These are phyloP conservation scores for Aeschynomene evenia DNA, from an alignment of 306 rosid species.

Conservation along the genomic window DNA sequence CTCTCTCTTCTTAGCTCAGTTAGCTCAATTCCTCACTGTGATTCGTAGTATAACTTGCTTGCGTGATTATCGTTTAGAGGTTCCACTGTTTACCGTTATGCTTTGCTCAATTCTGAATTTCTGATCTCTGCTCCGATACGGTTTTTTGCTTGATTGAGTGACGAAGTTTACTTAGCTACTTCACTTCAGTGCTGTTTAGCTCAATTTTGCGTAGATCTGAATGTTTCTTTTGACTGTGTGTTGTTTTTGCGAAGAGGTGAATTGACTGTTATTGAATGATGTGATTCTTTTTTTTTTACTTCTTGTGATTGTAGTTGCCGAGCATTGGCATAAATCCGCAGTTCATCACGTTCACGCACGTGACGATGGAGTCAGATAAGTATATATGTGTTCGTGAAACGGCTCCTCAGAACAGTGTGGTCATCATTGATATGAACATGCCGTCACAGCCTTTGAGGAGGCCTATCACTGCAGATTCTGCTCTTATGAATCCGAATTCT, in stretches of 20 bases:
- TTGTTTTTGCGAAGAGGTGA: slow-evolving; percentile 18
- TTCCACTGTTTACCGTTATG: not conserved
- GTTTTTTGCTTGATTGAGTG: slow-evolving; percentile 15
- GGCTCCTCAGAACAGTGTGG: slow-evolving; percentile 88
- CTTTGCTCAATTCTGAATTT: slow-evolving; percentile 29
- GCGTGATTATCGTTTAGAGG: not conserved
- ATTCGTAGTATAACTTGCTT: not conserved
- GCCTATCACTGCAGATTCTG: slow-evolving; percentile 94
- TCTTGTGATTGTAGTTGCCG: slow-evolving; percentile 71
- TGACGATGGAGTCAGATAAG: slow-evolving; percentile 97
- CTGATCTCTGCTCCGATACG: not conserved
- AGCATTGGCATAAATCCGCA: slow-evolving; percentile 89
- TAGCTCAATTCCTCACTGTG: slow-evolving; percentile 33
- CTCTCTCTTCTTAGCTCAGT: not conserved
- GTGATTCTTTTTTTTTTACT: slow-evolving; percentile 38
- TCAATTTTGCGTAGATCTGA: slow-evolving; percentile 48
- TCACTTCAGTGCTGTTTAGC: slow-evolving; percentile 7
- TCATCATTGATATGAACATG: slow-evolving; percentile 87
- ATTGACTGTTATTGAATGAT: slow-evolving; percentile 26
- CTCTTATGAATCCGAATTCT: slow-evolving; percentile 96
- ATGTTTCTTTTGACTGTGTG: slow-evolving; percentile 32
- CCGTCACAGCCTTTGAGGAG: slow-evolving; percentile 96
- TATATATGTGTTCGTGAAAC: slow-evolving; percentile 94
- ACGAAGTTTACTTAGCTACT: slow-evolving; percentile 21
- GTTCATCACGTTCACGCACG: slow-evolving; percentile 92